Conservation (phyloP, 2,329 filamentous ascomycete genomes). For the Penicillium paneum region DNA sequence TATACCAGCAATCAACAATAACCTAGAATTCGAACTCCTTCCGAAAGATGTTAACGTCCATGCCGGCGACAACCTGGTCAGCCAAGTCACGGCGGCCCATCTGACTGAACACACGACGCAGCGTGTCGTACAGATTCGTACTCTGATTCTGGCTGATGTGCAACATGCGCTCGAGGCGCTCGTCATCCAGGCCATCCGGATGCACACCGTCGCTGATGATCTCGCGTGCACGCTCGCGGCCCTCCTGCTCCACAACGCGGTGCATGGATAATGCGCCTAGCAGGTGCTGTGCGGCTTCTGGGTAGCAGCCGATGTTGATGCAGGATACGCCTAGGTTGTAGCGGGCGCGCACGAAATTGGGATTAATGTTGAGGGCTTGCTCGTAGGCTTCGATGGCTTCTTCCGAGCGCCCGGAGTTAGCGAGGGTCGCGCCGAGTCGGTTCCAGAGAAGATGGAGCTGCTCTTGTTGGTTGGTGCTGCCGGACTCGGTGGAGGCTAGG, state of each 20-base stretch:
- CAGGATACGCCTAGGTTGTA: constrained; percentile 97
- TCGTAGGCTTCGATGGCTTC: constrained; percentile 97
- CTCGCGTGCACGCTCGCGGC: constrained; percentile 77
- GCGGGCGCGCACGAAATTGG: constrained; percentile 93
- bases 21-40: constrained; percentile 80
- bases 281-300: constrained; percentile 88
- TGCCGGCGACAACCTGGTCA: constrained; percentile 81
- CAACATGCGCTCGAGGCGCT: constrained; percentile 79
- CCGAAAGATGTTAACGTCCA: constrained; percentile 86
- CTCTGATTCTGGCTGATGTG: constrained; percentile 79
- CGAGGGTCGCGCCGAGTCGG: constrained; percentile 88
- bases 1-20: not conserved
- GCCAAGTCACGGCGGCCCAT: constrained; percentile 88
- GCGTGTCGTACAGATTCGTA: constrained; percentile 93
- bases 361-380: constrained; percentile 80
- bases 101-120: constrained; percentile 90
- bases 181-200: constrained; percentile 55
- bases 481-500: constrained; percentile 78
- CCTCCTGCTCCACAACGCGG: constrained; percentile 83
- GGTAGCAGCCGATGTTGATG: constrained; percentile 95
- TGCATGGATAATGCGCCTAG: constrained; percentile 93
- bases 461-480: constrained; percentile 75
- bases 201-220: constrained; percentile 62
- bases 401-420: constrained; percentile 88
- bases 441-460: constrained; percentile 97